Evolutionary conservation across 768 basidiomycete genomes (phyloP), one percentile per base, ranked within the genome.

Genomic region (Suillus subluteus): DNA sequence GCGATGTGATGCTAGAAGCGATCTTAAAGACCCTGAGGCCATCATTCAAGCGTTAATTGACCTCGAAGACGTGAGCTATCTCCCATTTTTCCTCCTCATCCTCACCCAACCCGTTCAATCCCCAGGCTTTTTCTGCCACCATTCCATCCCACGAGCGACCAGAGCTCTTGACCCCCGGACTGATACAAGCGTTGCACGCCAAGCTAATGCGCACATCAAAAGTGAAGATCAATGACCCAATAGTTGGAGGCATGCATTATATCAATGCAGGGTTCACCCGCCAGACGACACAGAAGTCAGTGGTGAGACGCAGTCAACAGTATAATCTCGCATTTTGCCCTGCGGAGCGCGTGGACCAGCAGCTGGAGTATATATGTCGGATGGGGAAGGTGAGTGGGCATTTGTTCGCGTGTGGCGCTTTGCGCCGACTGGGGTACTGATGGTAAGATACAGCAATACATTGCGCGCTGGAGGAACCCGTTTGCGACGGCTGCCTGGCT

Each of bases 401-500:
- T 21, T 16, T 16, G 6, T 50, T 16, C 11, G 15, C 35, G n/a
- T 30, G 38, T 41, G 15, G 38, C n/a, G 55, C 18, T 40, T 35
- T 30, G n/a, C 18, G 32, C 6, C 18, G 32, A 13, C 55, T 56
- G 21, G 32, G 46, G 50, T 40, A 7, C 15, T 54, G 32, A 48
- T 46, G 6, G 30, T 44, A 63, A 21, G 32, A 44, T 13, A 35
- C 18, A 79, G 77, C 78, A 79, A 79, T 79, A 78, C 64, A 76
- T 79, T 55, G 76, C 75, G 4, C 72, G 74, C 46, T 79, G 78
- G 79, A 72, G 78, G 21, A 79, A 79, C 63, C 78, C 78, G 12
- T 79, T 79, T 58, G 78, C 79, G 16, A 77, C 78, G 2, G 76
- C 79, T 13, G 76, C 78, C 9, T 79, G 78, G 78, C 64, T 79